Conservation (phyloP, 2,329 filamentous ascomycete genomes). For the Trichoderma arundinaceum region DNA sequence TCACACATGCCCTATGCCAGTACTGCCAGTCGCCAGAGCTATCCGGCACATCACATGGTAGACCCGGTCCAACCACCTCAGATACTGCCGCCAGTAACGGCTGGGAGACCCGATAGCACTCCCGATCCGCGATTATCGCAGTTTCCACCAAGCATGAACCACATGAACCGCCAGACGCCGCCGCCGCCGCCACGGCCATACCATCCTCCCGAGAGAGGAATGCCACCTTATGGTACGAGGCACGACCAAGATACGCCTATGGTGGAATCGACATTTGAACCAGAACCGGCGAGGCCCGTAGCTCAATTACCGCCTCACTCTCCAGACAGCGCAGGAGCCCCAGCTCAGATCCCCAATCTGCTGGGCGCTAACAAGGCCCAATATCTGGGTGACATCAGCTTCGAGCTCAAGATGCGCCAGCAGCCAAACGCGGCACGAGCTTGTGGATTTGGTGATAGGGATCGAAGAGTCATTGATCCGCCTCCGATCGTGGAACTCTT, state of each 20-base stretch:
- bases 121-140: constrained; percentile 11
- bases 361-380: constrained; percentile 35
- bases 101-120: constrained; percentile 2
- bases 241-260: constrained; percentile 5
- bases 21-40: constrained; percentile 1
- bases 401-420: constrained; percentile 64
- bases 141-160: not conserved
- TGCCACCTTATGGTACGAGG: constrained; percentile 1
- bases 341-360: constrained; percentile 39
- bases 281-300: constrained; percentile 10
- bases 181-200: constrained; percentile 9
- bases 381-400: constrained; percentile 38
- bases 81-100: not conserved
- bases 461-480: constrained; percentile 81
- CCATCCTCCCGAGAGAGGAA: not conserved
- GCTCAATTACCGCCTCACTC: not conserved
- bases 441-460: constrained; percentile 82
- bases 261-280: constrained; percentile 2
- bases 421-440: constrained; percentile 79
- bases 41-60: constrained; percentile 1
- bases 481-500: constrained; percentile 80
- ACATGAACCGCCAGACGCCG: constrained; percentile 14
- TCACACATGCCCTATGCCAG: not conserved
- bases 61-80: constrained; percentile 20
- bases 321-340: not conserved